Conservation (phyloP, 2,329 filamentous ascomycete genomes). For the Cryoendolithus antarcticus region DNA sequence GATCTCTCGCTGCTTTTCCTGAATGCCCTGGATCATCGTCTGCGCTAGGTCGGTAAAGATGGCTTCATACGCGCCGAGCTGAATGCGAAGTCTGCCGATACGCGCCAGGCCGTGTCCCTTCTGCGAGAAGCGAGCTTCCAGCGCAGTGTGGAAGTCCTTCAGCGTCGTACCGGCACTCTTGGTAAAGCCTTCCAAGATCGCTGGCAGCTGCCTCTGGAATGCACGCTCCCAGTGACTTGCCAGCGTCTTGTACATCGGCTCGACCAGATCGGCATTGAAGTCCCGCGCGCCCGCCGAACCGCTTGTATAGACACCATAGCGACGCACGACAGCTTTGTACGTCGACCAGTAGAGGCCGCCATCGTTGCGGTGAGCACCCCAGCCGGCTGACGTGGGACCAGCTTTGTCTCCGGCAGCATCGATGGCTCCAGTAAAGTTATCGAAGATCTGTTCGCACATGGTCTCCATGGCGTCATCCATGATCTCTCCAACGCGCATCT, state of each 20-base stretch:
- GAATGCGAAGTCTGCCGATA: conserved; percentile 28
- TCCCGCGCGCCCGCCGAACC: conserved; percentile 28
- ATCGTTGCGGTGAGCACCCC: conserved; percentile 26
- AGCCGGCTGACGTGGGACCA: conserved; percentile 19
- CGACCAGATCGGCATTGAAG: conserved; percentile 28
- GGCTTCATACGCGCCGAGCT: conserved; percentile 31
- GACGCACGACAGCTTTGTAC: conserved; percentile 44
- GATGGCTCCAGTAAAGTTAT: conserved; percentile 30
- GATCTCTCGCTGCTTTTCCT: conserved; percentile 36
- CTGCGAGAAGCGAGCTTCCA: conserved; percentile 28
- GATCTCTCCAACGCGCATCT: conserved; percentile 28
- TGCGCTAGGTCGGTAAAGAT: conserved; percentile 28
- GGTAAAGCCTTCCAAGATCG: conserved; percentile 27
- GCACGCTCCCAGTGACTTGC: conserved; percentile 31
- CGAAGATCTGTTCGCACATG: conserved; percentile 35
- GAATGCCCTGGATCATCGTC: conserved; percentile 27
- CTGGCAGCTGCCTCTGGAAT: conserved; percentile 33
- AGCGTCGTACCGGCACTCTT: conserved; percentile 22
- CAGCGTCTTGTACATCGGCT: conserved; percentile 29
- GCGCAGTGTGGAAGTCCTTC: conserved; percentile 29
- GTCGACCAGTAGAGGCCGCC: conserved; percentile 41
- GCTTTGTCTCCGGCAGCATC: conserved; percentile 28
- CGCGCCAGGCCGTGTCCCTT: conserved; percentile 29
- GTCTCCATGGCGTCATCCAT: conserved; percentile 28
- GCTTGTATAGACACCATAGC: conserved; percentile 33